Evolutionary conservation across 116 monocot species (phyloP), one percentile per base, ranked within the genome.

Genomic region (Papilionanthe hybrid): DNA sequence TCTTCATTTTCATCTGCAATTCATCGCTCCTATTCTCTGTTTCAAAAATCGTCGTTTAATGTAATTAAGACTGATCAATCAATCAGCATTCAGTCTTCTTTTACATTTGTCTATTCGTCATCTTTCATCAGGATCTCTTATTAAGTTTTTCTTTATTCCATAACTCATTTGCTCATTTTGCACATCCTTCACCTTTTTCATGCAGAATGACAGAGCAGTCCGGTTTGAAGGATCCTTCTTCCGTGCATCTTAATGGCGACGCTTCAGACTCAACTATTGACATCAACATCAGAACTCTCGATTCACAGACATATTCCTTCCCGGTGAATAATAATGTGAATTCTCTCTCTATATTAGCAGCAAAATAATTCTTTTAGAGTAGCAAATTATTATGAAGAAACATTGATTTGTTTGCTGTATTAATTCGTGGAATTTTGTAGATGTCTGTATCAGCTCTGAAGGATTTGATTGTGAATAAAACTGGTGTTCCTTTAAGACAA

Each of bases 271-370:
- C 82, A 7, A 82, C 84, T 67, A 75, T 93, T 53, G 79, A 89
- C 72, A 91, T 96, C 78, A 93, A 92, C 72, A 75, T 96, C 63
- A 96, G 93, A 85, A 96, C 93, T 63, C 76, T 96, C 82, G 96
- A 96, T 48, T 91, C 86, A 20, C 80, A 83, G 73, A 77, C 89
- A 55, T 88, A 88, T 49, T 87, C 86, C 42, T 86, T 93, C 63
- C 79, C 75, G 22, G 93, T 93, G 50, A 82, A 80, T 55, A 92
- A 83, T 90, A 84, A 93, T 83, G 96, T 96, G 90, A 68, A 72
- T 22, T n/a, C 42, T 22, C 73, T 72, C 27, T 6, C 11, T 19
- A 9, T 8, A n/a, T n/a, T 8, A 44, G 9, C 45, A 3, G 65
- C 27, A 27, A 65, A 65, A 27, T 23, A 65, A 53, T 15, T 11